Base-by-base conservation (phyloP, 306 rosid genomes). In the Corylus heterophylla region DNA sequence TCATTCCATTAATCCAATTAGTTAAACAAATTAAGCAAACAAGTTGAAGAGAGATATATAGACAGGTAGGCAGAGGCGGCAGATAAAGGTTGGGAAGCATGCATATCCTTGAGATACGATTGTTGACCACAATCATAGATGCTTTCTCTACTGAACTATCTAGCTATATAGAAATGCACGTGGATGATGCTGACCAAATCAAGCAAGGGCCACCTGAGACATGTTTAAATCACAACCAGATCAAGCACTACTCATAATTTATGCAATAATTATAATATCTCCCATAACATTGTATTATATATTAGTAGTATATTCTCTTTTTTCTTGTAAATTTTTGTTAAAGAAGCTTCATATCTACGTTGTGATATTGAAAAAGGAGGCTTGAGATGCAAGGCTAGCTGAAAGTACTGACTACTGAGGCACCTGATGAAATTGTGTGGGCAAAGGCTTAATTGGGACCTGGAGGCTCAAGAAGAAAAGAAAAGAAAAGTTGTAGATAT, bases 321-420 rank as follows among this genome's bases (percentile, higher is more conserved):
- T 0, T 45, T 45, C 29, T 69, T 25, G 47, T 4, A 71, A 74
- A 69, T 71, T 55, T 31, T 56, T 14, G 44, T 35, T 31, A 8
- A 50, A 54, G 14, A 74, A 78, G 63, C 89, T 75, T 82, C 69
- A 16, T 71, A 27, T 75, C 59, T 66, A 83, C 80, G 86, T 78
- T 80, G 82, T 83, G 80, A 86, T 84, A 68, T 37, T 12, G 37
- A 54, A 82, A 82, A 80, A 71, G 20, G 45, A 10, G 64, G 79
- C 87, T 89, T 89, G 77, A 66, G 78, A 80, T 66, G 76, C 74
- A 84, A 86, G 89, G 79, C 25, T 22, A 22, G 25, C 63, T 78
- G 44, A n/a, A 61, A 54, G 37, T 22, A 22, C 25, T 49, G 61
- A 54, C 22, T 22, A 22, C 25, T 49, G 61, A 37, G 74, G 71